phyloP scores from a whole-genome alignment of 208 protist genomes.

The Kentomonas sorsogonicus region DNA sequence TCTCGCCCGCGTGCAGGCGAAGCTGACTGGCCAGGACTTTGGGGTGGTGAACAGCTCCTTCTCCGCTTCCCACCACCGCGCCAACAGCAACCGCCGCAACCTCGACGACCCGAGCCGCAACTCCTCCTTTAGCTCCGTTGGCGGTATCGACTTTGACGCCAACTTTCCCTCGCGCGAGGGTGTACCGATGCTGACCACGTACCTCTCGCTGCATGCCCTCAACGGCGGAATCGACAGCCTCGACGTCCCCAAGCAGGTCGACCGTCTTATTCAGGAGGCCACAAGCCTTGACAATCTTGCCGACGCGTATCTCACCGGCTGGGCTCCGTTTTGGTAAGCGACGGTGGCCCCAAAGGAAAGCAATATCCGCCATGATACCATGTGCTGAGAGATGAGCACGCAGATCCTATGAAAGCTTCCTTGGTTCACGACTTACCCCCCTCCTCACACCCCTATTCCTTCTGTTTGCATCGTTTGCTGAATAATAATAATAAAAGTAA shows the following conservation, averaged over 20 bases:
- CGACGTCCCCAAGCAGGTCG: slow-evolving; percentile 82
- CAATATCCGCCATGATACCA: no score
- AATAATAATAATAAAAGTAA: neutral
- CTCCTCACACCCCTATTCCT: slow-evolving; percentile 13
- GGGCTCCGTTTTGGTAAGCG: slow-evolving; percentile 88
- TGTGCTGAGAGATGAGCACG: no score
- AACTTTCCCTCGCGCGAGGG: no score
- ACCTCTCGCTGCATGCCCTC: slow-evolving; percentile 56
- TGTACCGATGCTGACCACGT: slow-evolving; percentile 70
- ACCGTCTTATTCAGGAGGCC: slow-evolving; percentile 85
- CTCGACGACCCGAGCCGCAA: slow-evolving; percentile 30
- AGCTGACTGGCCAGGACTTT: slow-evolving; percentile 87
- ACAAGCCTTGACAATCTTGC: slow-evolving; percentile 86
- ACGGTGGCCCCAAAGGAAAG: neutral
- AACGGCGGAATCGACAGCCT: slow-evolving; percentile 55
- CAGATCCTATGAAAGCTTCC: no score
- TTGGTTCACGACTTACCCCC: no score
- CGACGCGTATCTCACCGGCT: slow-evolving; percentile 87
- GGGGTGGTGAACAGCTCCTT: slow-evolving; percentile 63
- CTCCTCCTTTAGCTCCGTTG: slow-evolving; percentile 23
- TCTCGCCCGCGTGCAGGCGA: slow-evolving; percentile 76
- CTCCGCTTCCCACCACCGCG: slow-evolving; percentile 24
- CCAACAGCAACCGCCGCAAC: slow-evolving; percentile 15
- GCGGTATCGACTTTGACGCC: neutral
- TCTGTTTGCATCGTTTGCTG: neutral